phyloP scores from a whole-genome alignment of 768 basidiomycete genomes.

The Lentinus brumalis region DNA sequence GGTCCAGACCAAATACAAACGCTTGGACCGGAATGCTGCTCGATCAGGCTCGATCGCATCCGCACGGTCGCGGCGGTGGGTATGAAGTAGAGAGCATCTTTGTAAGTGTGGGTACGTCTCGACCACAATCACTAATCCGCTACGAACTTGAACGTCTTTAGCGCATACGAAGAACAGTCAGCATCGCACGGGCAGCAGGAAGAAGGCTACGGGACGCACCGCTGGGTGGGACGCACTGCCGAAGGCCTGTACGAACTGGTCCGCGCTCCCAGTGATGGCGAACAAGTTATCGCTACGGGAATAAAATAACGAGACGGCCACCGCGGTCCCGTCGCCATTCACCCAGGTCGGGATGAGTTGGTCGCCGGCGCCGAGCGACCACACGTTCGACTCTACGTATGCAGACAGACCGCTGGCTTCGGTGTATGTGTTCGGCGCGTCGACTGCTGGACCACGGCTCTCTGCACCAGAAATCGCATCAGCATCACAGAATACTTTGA shows the following conservation, averaged over 20 bases:
- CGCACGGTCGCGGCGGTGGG: too few species aligned
- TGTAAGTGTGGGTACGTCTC: too few species aligned
- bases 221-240: background rate
- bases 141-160: too few species aligned
- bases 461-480: background rate
- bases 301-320: background rate
- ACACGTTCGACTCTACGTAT: constrained; percentile 25
- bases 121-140: too few species aligned
- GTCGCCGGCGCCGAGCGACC: constrained; percentile 15
- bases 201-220: constrained; percentile 1
- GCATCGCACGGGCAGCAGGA: too few species aligned
- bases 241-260: constrained; percentile 2
- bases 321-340: constrained; percentile 19
- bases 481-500: background rate
- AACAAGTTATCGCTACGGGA: background rate
- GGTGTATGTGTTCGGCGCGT: constrained; percentile 24
- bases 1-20: too few species aligned
- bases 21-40: too few species aligned
- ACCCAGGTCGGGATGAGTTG: constrained; percentile 18
- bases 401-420: constrained; percentile 14
- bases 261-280: constrained; percentile 7
- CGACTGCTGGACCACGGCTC: constrained; percentile 2
- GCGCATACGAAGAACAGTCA: too few species aligned
- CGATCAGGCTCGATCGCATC: too few species aligned
- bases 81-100: too few species aligned